Conservation (phyloP, 1,139 yeast species). For the Tardiomyces depauwii region DNA sequence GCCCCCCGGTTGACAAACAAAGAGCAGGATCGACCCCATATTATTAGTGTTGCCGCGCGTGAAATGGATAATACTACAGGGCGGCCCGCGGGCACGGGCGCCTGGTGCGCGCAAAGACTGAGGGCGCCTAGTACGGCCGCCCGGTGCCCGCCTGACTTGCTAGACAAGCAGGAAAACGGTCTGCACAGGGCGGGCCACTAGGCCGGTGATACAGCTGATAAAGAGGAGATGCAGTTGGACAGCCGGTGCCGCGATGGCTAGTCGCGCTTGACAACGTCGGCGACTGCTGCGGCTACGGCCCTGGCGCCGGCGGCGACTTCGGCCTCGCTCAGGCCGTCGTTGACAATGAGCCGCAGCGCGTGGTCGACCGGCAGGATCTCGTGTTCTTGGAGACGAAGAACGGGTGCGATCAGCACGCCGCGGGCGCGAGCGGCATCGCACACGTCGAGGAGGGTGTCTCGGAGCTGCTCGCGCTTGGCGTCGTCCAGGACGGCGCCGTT, state of each 20-base stretch:
- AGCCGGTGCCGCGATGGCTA: not conserved
- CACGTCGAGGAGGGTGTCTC: constrained; percentile 9
- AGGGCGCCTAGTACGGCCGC: no score
- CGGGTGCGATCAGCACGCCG: constrained; percentile 55
- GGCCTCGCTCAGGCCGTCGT: constrained; percentile 39
- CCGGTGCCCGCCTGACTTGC: no score
- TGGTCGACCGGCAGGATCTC: constrained; percentile 67
- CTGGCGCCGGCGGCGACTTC: constrained; percentile 38
- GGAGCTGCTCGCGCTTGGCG: constrained; percentile 7
- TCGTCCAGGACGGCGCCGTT: constrained; percentile 18
- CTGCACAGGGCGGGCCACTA: no score
- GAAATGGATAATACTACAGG: no score
- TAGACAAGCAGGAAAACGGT: no score
- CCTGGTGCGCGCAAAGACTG: no score
- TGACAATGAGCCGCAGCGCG: constrained; percentile 58
- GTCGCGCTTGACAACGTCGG: constrained; percentile 7
- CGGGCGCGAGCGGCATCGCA: constrained; percentile 29
- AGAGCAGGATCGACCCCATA: no score
- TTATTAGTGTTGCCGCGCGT: no score
- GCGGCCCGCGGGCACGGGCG: no score
- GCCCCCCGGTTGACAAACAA: no score
- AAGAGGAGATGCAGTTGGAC: no score
- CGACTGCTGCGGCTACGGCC: constrained; percentile 4
- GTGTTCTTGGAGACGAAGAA: constrained; percentile 58
- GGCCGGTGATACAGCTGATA: no score